phyloP scores from a whole-genome alignment of 352 stramenopile species.

The Elongisporangium anandrum region DNA sequence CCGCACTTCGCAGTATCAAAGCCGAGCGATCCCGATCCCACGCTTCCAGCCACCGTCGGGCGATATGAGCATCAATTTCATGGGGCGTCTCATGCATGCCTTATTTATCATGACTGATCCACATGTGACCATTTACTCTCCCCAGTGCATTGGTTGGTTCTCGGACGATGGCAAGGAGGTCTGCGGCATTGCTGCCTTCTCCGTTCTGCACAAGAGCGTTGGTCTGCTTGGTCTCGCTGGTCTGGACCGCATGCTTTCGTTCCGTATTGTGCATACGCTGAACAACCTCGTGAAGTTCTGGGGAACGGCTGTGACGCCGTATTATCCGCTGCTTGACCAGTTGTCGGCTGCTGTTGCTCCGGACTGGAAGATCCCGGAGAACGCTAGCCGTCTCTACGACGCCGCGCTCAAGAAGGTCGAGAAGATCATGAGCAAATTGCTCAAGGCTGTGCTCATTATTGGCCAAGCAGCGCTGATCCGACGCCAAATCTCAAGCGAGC shows the following conservation, averaged over 20 bases:
- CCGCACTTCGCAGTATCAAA: conserved; percentile 88
- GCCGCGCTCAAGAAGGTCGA: conserved; percentile 91
- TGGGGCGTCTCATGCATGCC: conserved; percentile 90
- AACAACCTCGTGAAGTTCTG: conserved; percentile 95
- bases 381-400: conserved; percentile 85
- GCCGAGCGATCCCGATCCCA: conserved; percentile 90
- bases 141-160: conserved; percentile 93
- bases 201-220: conserved; percentile 88
- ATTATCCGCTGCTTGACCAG: conserved; percentile 88
- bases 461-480: conserved; percentile 93
- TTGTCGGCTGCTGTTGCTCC: conserved; percentile 78
- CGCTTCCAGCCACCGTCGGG: conserved; percentile 82
- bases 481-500: conserved; percentile 88
- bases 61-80: conserved; percentile 91
- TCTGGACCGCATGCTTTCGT: conserved; percentile 91
- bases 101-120: conserved; percentile 92
- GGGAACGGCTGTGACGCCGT: conserved; percentile 83
- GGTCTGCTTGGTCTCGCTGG: conserved; percentile 89
- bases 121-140: conserved; percentile 89
- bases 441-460: conserved; percentile 91
- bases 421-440: conserved; percentile 92
- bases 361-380: conserved; percentile 86
- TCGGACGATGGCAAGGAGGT: conserved; percentile 79
- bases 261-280: conserved; percentile 90
- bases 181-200: conserved; percentile 88